Evolutionary conservation across 495 filamentous ascomycete genomes (phyloP).

Genomic region (Geoglossum glabrum): DNA sequence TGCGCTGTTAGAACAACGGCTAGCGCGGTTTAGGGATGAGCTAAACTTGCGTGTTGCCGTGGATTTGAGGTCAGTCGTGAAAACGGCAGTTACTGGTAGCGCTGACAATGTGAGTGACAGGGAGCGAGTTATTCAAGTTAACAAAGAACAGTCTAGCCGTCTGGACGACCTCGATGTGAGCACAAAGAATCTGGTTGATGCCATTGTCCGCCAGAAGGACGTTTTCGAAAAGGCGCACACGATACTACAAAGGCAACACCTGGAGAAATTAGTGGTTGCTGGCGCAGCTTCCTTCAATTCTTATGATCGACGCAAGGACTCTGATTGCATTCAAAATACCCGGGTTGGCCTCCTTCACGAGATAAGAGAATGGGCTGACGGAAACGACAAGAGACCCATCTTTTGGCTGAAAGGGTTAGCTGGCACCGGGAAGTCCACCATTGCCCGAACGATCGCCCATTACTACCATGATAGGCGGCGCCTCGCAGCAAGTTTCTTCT

Average conservation of each 20-base stretch:
- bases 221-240: slow-evolving; percentile 3
- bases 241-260: slow-evolving; percentile 2
- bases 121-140: slow-evolving; percentile 3
- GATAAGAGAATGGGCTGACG: slow-evolving; percentile 17
- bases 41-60: slow-evolving; percentile 3
- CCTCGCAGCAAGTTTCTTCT: slow-evolving; percentile 6
- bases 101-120: slow-evolving; percentile 3
- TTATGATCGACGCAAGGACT: not conserved
- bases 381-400: slow-evolving; percentile 9
- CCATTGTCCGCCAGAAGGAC: slow-evolving; percentile 2
- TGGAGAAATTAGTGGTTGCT: not conserved
- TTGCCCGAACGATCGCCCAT: slow-evolving; percentile 13
- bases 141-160: slow-evolving; percentile 3
- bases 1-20: slow-evolving; percentile 3
- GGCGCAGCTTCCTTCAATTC: not conserved
- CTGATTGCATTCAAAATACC: slow-evolving; percentile 17
- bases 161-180: slow-evolving; percentile 1
- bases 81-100: slow-evolving; percentile 2
- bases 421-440: slow-evolving; percentile 16
- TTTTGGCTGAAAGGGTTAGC: slow-evolving; percentile 27
- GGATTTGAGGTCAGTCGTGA: slow-evolving; percentile 1
- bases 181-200: slow-evolving; percentile 3
- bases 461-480: slow-evolving; percentile 3
- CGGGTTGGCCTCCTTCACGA: slow-evolving; percentile 17
- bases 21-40: slow-evolving; percentile 5